phyloP scores from a whole-genome alignment of 768 basidiomycete genomes.

The Harrya chromipes region DNA sequence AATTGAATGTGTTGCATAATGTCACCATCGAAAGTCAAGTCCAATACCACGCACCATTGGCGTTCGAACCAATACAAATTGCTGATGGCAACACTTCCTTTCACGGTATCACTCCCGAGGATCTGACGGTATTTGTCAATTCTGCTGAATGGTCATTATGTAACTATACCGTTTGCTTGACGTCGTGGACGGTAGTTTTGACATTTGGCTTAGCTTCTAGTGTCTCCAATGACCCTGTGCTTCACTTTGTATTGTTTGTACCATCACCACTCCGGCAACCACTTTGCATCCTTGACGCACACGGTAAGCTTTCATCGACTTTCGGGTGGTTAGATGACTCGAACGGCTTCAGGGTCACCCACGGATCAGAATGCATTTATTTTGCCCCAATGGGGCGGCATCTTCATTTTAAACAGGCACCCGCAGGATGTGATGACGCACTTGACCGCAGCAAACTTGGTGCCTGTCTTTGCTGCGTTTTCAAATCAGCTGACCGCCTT shows the following conservation, averaged over 20 bases:
- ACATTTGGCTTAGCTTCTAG: slow-evolving; percentile 65
- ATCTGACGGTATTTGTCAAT: slow-evolving; percentile 91
- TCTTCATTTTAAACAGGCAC: slow-evolving; percentile 70
- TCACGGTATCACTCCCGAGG: slow-evolving; percentile 70
- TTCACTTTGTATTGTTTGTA: slow-evolving; percentile 89
- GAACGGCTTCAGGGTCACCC: slow-evolving; percentile 38
- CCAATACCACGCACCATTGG: slow-evolving; percentile 86
- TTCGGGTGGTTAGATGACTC: slow-evolving; percentile 7
- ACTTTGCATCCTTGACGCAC: slow-evolving; percentile 56
- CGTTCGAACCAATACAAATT: slow-evolving; percentile 60
- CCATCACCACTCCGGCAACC: slow-evolving; percentile 72
- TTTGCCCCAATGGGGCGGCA: slow-evolving; percentile 91
- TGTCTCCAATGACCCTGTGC: slow-evolving; percentile 87
- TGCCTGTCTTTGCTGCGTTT: slow-evolving; percentile 60
- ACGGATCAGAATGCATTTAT: slow-evolving; percentile 70
- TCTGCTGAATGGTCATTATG: slow-evolving; percentile 95
- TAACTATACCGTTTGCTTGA: slow-evolving; percentile 34
- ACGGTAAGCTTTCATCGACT: slow-evolving; percentile 38
- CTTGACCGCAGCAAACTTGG: slow-evolving; percentile 41
- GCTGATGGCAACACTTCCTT: slow-evolving; percentile 31
- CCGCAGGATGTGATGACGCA: slow-evolving; percentile 20
- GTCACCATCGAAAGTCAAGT: slow-evolving; percentile 95
- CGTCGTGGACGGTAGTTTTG: not conserved
- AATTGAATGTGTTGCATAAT: slow-evolving; percentile 72
- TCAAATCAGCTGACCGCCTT: slow-evolving; percentile 69